These are phyloP conservation scores for Pyrenochaeta sp. DNA, from an alignment of 2,329 filamentous ascomycete genomes.

Conservation along the genomic window DNA sequence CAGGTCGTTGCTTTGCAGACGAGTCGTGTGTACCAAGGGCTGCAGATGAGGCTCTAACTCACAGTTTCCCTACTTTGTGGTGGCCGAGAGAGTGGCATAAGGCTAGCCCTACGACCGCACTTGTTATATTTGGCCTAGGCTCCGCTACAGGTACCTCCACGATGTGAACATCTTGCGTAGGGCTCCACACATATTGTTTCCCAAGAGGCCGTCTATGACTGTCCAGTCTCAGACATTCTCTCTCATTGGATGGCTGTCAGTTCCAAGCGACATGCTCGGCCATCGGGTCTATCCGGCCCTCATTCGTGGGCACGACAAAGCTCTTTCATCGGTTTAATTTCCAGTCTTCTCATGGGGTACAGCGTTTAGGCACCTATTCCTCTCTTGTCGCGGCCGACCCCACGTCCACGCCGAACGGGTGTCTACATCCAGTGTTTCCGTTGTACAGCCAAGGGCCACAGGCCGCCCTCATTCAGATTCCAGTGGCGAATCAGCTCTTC, in stretches of 20 bases:
- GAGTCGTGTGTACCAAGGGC: conserved; percentile 4
- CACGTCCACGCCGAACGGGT: conserved; percentile 5
- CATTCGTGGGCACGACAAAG: conserved; percentile 8
- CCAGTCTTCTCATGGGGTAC: conserved; percentile 6
- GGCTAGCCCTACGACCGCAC: conserved; percentile 18
- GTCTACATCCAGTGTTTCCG: conserved; percentile 4
- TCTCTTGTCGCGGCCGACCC: conserved; percentile 7
- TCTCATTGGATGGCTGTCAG: conserved; percentile 24
- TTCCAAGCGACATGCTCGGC: conserved; percentile 16
- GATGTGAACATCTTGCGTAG: conserved; percentile 1
- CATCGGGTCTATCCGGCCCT: not conserved
- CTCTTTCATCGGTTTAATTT: conserved; percentile 11
- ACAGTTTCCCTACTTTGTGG: not conserved
- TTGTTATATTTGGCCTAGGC: not conserved
- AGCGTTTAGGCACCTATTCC: conserved; percentile 14
- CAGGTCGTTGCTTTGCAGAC: conserved; percentile 11
- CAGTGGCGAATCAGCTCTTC: conserved; percentile 30
- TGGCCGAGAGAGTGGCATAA: conserved; percentile 3
- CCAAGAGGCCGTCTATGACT: conserved; percentile 7
- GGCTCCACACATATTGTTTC: not conserved
- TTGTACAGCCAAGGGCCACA: conserved; percentile 25
- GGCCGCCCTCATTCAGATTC: conserved; percentile 15
- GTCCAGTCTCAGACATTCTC: not conserved
- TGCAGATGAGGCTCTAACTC: conserved; percentile 6
- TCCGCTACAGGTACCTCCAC: not conserved